phyloP scores from a whole-genome alignment of 2,329 filamentous ascomycete species.

The Claviceps fusiformis region DNA sequence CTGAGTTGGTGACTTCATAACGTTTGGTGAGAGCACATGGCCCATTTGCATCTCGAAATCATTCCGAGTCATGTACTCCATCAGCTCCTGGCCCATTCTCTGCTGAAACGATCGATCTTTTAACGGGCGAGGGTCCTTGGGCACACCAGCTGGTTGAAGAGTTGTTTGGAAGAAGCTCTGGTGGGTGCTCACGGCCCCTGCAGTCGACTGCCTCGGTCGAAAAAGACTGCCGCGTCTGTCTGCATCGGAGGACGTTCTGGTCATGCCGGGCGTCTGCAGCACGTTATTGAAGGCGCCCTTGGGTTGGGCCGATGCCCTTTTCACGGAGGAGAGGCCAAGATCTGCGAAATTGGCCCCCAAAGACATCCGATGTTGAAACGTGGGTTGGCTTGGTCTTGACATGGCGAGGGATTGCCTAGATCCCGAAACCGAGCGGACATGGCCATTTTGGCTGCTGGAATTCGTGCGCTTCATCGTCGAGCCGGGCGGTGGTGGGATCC shows the following conservation, averaged over 20 bases:
- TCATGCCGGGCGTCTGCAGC: constrained; percentile 38
- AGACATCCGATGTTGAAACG: constrained; percentile 72
- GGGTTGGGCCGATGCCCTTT: constrained; percentile 68
- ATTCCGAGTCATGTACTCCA: constrained; percentile 83
- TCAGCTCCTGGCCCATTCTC: constrained; percentile 73
- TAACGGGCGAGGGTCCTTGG: constrained; percentile 74
- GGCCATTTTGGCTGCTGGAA: constrained; percentile 50
- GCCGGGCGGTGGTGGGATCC: constrained; percentile 79
- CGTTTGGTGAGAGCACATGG: constrained; percentile 79
- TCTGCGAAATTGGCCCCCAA: constrained; percentile 72
- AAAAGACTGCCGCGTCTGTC: constrained; percentile 74
- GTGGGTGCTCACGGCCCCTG: constrained; percentile 50
- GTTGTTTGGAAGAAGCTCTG: constrained; percentile 93
- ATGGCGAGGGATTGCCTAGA: constrained; percentile 77
- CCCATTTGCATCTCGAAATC: constrained; percentile 99
- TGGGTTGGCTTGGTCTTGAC: constrained; percentile 68
- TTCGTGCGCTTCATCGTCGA: constrained; percentile 91
- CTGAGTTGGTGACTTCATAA: constrained; percentile 85
- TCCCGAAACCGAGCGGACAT: constrained; percentile 71
- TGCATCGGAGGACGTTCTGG: constrained; percentile 35
- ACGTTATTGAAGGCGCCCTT: constrained; percentile 33
- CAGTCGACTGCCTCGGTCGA: constrained; percentile 52
- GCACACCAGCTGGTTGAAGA: constrained; percentile 67
- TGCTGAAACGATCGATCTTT: constrained; percentile 69
- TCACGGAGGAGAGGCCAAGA: constrained; percentile 68